Base-by-base conservation (phyloP, 345 rosid species). In the Combretum micranthum region DNA sequence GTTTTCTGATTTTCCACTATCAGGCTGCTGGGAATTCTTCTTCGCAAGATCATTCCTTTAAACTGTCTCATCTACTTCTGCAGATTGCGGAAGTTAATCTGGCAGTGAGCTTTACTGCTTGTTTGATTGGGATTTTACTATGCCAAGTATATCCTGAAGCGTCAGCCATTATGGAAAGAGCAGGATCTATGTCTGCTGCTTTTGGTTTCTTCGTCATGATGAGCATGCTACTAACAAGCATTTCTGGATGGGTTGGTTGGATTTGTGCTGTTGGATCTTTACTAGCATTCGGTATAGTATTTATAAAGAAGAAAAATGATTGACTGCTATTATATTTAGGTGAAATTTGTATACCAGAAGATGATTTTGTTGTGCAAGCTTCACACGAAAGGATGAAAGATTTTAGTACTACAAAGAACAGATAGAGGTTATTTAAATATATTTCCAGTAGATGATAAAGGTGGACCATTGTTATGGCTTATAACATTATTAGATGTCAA, bases 1-100 rank as follows among this genome's bases (percentile, higher is more conserved):
- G 52, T 20, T 59, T 59, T 20, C 16, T 59, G 44, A 42, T 59
- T 44, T 59, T 59, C 53, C 62, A 59, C 62, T 59, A 46, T 44
- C 50, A 47, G 15, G 14, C 43, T 44, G 19, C 62, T 52, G 15
- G 4, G 3, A 21, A 26, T 20, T 32, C 39, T 32, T 32, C 39
- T 9, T 11, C 16, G 2, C 18, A 9, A 47, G 14, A 4, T 32
- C 50, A 11, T 39, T 3, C 25, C 16, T 17, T 9, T 47, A 47
- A 48, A 17, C 53, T 20, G 21, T 44, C 50, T 90, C 15, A 20
- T 12, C 13, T 44, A 20, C 53, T 59, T 22, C 46, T 59, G 52
- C 16, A 45, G 20, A 39, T 32, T 12, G 13, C 62, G 1, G 62
- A 59, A 52, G 62, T 59, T 17, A 16, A 43, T 1, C 44, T 59